A percentile compares a stretch with the other conserved stretches of the same genome.
phyloP scores from a whole-genome alignment of 805 yeast species.

The Barnettozyma californica region DNA sequence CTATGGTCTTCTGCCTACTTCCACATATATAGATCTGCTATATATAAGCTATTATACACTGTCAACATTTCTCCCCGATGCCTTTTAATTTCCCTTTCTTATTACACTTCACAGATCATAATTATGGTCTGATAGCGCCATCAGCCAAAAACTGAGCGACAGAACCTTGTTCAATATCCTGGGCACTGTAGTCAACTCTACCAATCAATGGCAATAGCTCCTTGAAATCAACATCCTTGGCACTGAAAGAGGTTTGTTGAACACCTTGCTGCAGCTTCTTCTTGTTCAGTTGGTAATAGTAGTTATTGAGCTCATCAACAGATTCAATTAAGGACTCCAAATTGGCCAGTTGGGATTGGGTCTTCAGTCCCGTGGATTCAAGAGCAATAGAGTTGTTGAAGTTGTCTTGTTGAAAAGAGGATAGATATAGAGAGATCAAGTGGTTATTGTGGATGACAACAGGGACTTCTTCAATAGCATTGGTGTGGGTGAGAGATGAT shows the following conservation, averaged over 20 bases:
- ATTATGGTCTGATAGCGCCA: constrained; percentile 5
- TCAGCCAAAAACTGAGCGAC: constrained; percentile 20
- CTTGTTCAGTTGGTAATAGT: constrained; percentile 23
- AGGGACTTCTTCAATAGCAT: constrained; percentile 69
- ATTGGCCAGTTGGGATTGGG: constrained; percentile 15
- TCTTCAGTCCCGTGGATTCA: constrained; percentile 17
- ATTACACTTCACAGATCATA: not conserved
- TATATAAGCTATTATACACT: not conserved
- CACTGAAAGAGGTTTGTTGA: not conserved
- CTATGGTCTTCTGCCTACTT: no score
- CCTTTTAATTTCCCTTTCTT: no score
- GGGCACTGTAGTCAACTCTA: constrained; percentile 24
- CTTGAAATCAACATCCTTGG: constrained; percentile 14
- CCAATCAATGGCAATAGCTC: constrained; percentile 28
- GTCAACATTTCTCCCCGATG: not conserved
- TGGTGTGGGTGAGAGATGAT: constrained; percentile 55
- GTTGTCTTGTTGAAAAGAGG: constrained; percentile 25
- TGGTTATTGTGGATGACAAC: constrained; percentile 62
- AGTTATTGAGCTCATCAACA: constrained; percentile 22
- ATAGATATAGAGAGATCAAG: constrained; percentile 52
- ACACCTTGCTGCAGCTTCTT: constrained; percentile 13
- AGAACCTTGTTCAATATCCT: constrained; percentile 24
- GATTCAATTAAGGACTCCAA: constrained; percentile 23
- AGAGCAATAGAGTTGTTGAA: constrained; percentile 18
- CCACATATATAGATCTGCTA: not conserved